These are phyloP conservation scores for Penicillium canariense DNA, from an alignment of 495 filamentous ascomycete species.

Conservation along the genomic window DNA sequence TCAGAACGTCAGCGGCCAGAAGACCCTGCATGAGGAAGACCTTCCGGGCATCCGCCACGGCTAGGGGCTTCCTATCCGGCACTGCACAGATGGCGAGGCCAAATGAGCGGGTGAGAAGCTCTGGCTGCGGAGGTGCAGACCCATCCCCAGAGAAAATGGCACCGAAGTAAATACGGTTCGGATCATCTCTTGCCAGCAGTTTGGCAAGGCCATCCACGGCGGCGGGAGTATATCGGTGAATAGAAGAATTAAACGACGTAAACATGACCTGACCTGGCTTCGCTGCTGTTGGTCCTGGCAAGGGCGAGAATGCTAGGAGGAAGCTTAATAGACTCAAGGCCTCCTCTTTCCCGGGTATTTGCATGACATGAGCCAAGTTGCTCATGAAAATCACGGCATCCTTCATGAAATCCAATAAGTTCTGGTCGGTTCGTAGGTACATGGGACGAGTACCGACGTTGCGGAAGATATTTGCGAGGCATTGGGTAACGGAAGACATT, in stretches of 20 bases:
- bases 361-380: conserved; percentile 77
- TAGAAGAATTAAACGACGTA: conserved; percentile 69
- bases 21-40: conserved; percentile 88
- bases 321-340: conserved; percentile 84
- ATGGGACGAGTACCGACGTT: conserved; percentile 88
- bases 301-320: conserved; percentile 83
- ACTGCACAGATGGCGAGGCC: conserved; percentile 82
- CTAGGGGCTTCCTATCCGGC: conserved; percentile 63
- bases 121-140: conserved; percentile 58
- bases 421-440: conserved; percentile 72
- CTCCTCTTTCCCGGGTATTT: conserved; percentile 84
- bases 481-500: conserved; percentile 71
- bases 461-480: conserved; percentile 75
- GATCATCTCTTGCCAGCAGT: conserved; percentile 87
- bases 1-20: conserved; percentile 84
- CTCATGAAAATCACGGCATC: conserved; percentile 85
- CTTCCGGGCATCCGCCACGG: conserved; percentile 75
- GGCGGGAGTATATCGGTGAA: conserved; percentile 85
- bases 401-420: conserved; percentile 95
- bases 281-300: conserved; percentile 52
- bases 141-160: conserved; percentile 75
- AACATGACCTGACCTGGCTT: conserved; percentile 66
- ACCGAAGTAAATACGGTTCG: conserved; percentile 80
- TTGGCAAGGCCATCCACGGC: conserved; percentile 91
- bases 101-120: conserved; percentile 86